A percentile compares a stretch with the other conserved stretches of the same genome.
Conservation (phyloP, 768 basidiomycete genomes). For the Kwoniella sp. region DNA sequence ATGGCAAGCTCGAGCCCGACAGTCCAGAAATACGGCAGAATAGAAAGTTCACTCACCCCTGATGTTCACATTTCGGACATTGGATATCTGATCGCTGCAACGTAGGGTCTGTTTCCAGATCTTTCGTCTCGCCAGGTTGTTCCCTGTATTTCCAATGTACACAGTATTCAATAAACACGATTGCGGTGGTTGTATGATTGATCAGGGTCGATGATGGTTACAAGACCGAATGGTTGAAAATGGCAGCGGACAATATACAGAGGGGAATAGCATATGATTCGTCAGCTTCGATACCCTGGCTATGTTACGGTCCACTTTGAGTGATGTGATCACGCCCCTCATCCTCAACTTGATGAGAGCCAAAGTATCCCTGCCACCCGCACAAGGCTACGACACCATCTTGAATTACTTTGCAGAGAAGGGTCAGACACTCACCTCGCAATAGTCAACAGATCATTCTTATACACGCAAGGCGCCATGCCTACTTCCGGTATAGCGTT, state of each 20-base stretch:
- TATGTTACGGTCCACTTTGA: too few species aligned
- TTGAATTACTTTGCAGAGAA: too few species aligned
- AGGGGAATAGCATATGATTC: too few species aligned
- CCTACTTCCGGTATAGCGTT: slow-evolving; percentile 61
- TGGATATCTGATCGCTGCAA: slow-evolving; percentile 82
- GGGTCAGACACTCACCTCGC: slow-evolving; percentile 67
- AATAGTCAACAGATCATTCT: slow-evolving; percentile 87
- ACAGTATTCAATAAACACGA: not conserved
- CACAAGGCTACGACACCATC: too few species aligned
- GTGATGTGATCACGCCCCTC: too few species aligned
- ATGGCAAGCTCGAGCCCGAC: not conserved
- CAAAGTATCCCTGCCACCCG: too few species aligned
- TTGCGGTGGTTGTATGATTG: too few species aligned
- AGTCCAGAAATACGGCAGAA: not conserved
- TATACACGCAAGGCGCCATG: slow-evolving; percentile 81
- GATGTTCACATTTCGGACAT: slow-evolving; percentile 78
- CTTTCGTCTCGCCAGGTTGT: slow-evolving; percentile 85
- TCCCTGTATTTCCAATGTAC: slow-evolving; percentile 63
- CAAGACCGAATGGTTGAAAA: too few species aligned
- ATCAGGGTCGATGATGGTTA: too few species aligned
- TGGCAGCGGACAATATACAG: too few species aligned
- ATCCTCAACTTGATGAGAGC: too few species aligned
- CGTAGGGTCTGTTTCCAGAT: slow-evolving; percentile 85
- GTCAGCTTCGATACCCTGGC: too few species aligned
- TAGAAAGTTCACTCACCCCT: slow-evolving; percentile 40